Conservation (phyloP, 1,139 yeast species). For the Taiozyma sp. region DNA sequence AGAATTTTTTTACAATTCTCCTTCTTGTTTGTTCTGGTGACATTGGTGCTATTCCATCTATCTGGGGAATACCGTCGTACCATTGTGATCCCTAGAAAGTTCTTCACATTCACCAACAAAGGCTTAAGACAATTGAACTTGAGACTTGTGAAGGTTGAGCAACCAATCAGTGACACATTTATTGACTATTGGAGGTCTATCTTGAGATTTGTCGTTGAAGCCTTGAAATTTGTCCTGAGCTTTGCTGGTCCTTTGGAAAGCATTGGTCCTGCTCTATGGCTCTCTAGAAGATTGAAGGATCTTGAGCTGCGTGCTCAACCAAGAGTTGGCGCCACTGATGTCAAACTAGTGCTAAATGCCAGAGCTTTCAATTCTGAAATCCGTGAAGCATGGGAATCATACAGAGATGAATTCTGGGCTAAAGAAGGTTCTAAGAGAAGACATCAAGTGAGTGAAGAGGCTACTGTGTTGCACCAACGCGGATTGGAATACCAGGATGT, state of each 20-base stretch:
- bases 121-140: slow-evolving; percentile 82
- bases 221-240: slow-evolving; percentile 26
- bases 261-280: slow-evolving; percentile 28
- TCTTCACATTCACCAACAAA: slow-evolving; percentile 75
- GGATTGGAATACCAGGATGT: slow-evolving; percentile 4
- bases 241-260: slow-evolving; percentile 35
- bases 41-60: slow-evolving; percentile 72
- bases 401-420: slow-evolving; percentile 91
- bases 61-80: slow-evolving; percentile 90
- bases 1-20: slow-evolving; percentile 55
- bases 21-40: slow-evolving; percentile 62
- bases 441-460: slow-evolving; percentile 10
- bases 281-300: slow-evolving; percentile 31
- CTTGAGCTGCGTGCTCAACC: slow-evolving; percentile 35
- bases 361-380: slow-evolving; percentile 78
- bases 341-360: slow-evolving; percentile 72
- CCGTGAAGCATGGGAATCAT: slow-evolving; percentile 93
- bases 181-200: slow-evolving; percentile 38
- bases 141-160: slow-evolving; percentile 65
- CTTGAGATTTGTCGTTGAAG: slow-evolving; percentile 24
- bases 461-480: background rate
- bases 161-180: slow-evolving; percentile 49
- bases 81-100: slow-evolving; percentile 75
- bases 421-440: slow-evolving; percentile 75
- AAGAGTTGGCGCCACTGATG: slow-evolving; percentile 45